A percentile compares a stretch with the other conserved stretches of the same genome.
phyloP scores from a whole-genome alignment of 805 yeast genomes.

The Wickerhamomyces bovis region DNA sequence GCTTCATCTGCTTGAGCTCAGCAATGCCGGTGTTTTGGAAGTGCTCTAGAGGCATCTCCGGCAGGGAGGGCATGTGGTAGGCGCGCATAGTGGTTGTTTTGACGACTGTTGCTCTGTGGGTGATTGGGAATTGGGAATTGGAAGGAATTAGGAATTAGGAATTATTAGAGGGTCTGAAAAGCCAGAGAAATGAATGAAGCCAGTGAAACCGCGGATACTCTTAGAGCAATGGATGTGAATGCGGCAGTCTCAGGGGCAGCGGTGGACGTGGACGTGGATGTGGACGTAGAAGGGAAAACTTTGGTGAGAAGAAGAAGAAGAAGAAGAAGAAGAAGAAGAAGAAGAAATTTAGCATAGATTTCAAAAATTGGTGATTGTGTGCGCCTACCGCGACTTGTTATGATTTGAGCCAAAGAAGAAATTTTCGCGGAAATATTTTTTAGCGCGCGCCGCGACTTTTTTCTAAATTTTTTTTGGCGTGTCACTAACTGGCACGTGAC shows the following conservation, averaged over 20 bases:
- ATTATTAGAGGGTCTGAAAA: too few species aligned
- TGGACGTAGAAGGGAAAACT: too few species aligned
- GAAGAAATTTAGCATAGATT: too few species aligned
- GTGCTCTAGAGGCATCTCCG: slow-evolving; percentile 22
- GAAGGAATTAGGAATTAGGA: background rate
- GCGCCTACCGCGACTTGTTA: background rate
- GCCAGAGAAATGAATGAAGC: background rate
- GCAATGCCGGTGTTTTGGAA: slow-evolving; percentile 5
- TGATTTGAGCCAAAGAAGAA: background rate
- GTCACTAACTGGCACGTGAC: too few species aligned
- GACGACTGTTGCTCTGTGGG: background rate
- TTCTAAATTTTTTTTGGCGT: too few species aligned
- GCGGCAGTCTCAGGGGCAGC: too few species aligned
- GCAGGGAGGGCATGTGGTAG: slow-evolving; percentile 26
- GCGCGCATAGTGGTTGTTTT: slow-evolving; percentile 21
- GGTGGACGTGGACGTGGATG: too few species aligned
- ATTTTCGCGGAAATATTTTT: background rate
- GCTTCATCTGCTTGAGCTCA: slow-evolving; percentile 19
- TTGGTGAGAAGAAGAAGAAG: too few species aligned
- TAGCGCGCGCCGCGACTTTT: background rate
- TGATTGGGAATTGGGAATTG: background rate
- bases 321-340: too few species aligned
- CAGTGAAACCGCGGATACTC: background rate
- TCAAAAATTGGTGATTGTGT: background rate
- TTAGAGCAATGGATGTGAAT: background rate